Conservation (phyloP, 2,329 filamentous ascomycete species). For the Aspergillus aculeatinus region DNA sequence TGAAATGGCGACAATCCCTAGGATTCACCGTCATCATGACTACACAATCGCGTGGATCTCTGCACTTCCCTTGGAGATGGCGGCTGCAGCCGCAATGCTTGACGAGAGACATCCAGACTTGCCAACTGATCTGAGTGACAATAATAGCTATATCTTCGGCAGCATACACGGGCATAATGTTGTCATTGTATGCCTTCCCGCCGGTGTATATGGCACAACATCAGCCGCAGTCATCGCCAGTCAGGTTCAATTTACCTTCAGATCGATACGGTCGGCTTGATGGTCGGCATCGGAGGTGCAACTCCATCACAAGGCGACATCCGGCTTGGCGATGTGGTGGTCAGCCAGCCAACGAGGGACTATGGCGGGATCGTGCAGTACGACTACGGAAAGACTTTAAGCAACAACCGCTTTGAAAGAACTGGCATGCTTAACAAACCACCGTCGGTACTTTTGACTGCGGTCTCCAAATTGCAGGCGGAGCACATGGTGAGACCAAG, state of each 20-base stretch:
- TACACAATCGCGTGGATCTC: conserved; percentile 19
- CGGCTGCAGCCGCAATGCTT: conserved; percentile 8
- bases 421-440: conserved; percentile 17
- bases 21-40: neutral
- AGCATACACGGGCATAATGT: conserved; percentile 5
- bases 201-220: conserved; percentile 3
- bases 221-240: conserved; percentile 2
- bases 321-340: conserved; percentile 20
- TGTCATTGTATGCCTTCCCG: conserved; percentile 10
- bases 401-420: conserved; percentile 11
- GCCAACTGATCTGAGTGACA: neutral
- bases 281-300: conserved; percentile 19
- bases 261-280: neutral
- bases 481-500: neutral
- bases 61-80: conserved; percentile 14
- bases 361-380: conserved; percentile 22
- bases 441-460: conserved; percentile 13
- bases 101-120: conserved; percentile 6
- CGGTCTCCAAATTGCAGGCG: conserved; percentile 15
- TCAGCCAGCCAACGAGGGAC: conserved; percentile 8
- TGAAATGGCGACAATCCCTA: neutral
- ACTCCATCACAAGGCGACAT: conserved; percentile 14
- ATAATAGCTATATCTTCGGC: conserved; percentile 8
- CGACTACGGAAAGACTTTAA: conserved; percentile 20
- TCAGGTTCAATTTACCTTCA: conserved; percentile 8